phyloP scores from a whole-genome alignment of 768 basidiomycete species.

The Kwoniella dendrophila region DNA sequence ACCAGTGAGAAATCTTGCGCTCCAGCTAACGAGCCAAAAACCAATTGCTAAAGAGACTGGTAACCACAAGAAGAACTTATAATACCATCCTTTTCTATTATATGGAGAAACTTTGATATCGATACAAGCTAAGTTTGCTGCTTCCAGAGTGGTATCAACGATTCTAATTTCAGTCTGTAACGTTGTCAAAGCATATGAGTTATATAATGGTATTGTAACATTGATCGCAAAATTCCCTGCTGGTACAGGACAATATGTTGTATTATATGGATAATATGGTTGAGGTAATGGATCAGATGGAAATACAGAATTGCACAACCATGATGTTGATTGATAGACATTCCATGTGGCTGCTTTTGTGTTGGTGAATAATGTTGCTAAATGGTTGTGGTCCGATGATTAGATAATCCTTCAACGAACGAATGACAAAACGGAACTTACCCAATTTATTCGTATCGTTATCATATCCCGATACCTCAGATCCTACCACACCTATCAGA shows the following conservation, averaged over 20 bases:
- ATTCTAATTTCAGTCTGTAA: slow-evolving; percentile 80
- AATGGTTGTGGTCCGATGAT: not conserved
- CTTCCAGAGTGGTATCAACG: slow-evolving; percentile 72
- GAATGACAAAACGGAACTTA: slow-evolving; percentile 56
- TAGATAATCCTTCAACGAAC: too few relatives aligned
- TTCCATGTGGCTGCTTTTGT: slow-evolving; percentile 77
- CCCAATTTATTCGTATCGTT: slow-evolving; percentile 69
- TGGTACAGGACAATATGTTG: slow-evolving; percentile 72
- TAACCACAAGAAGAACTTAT: slow-evolving; percentile 59
- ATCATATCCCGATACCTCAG: slow-evolving; percentile 65
- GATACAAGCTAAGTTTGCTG: slow-evolving; percentile 79
- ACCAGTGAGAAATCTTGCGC: slow-evolving; percentile 77
- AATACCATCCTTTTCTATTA: slow-evolving; percentile 58
- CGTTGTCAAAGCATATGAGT: slow-evolving; percentile 75
- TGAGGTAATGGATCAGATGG: slow-evolving; percentile 72
- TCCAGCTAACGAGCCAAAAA: slow-evolving; percentile 67
- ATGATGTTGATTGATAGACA: slow-evolving; percentile 70
- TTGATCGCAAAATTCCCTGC: slow-evolving; percentile 82
- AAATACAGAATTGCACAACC: slow-evolving; percentile 75
- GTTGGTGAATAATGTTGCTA: slow-evolving; percentile 84
- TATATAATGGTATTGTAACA: slow-evolving; percentile 65
- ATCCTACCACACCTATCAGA: slow-evolving; percentile 67
- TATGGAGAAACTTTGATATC: slow-evolving; percentile 74
- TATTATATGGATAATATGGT: slow-evolving; percentile 50
- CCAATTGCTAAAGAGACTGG: slow-evolving; percentile 70